Percentiles rank a stretch among this genome's conserved stretches.
These are phyloP conservation scores for Pholiota conissans DNA, from an alignment of 768 basidiomycete genomes.

Conservation along the genomic window DNA sequence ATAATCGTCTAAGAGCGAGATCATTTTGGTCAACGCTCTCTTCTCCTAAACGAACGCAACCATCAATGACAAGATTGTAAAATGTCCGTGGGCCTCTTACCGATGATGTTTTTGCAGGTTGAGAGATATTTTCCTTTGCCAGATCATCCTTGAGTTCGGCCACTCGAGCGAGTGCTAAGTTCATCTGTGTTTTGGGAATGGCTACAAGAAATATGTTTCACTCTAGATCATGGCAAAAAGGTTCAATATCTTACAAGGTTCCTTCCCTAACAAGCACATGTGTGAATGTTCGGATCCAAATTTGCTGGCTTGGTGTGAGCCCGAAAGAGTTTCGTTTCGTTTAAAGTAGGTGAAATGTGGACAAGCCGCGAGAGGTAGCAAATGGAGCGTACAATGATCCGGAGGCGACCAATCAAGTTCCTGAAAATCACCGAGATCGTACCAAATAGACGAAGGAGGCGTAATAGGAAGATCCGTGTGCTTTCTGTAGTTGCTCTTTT, in stretches of 20 bases:
- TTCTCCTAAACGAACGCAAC: constrained; percentile 12
- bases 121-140: constrained; percentile 2
- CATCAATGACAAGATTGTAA: neutral
- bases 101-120: neutral
- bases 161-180: constrained; percentile 55
- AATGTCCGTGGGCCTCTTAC: constrained; percentile 13
- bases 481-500: constrained; percentile 49
- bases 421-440: constrained; percentile 78
- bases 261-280: constrained; percentile 72
- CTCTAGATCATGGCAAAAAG: neutral
- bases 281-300: constrained; percentile 89
- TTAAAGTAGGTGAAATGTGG: constrained; percentile 86
- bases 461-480: constrained; percentile 44
- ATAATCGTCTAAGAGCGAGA: constrained; percentile 61
- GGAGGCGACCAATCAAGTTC: constrained; percentile 70
- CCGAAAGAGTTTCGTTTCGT: constrained; percentile 44
- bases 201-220: constrained; percentile 37
- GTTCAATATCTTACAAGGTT: constrained; percentile 52
- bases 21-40: constrained; percentile 40
- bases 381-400: constrained; percentile 57
- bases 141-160: constrained; percentile 39
- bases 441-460: constrained; percentile 59
- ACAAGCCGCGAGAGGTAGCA: constrained; percentile 73
- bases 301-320: constrained; percentile 56
- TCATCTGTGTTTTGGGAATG: constrained; percentile 64